Evolutionary conservation across 2,329 filamentous ascomycete species (phyloP), one percentile per base, ranked within the genome.

Genomic region (Pochonia chlamydosporia): DNA sequence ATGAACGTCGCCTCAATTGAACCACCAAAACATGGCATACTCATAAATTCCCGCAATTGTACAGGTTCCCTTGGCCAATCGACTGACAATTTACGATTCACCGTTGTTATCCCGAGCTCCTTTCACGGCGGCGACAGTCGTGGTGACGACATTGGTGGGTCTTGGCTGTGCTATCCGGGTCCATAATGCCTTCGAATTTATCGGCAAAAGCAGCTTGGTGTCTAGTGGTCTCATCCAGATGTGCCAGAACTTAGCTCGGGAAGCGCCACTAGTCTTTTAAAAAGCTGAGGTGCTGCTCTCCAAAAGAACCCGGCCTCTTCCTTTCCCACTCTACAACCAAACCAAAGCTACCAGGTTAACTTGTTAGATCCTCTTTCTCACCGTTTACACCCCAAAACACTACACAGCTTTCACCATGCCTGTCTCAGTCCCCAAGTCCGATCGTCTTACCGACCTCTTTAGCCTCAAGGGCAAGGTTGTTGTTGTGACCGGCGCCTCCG

Each of bases 391-490:
- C 21, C 20, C 23, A 10, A 26, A 26, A 7, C 21, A 26, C 31
- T 36, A 13, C 4, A 21, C 18, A 2, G 18, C 20, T 40, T 6
- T 40, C 54, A 62, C 24, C 46, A 80, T 82, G 79, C 76, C 77
- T 71, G 70, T 77, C 58, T 55, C 67, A 60, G 67, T 83, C 52
- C 81, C 83, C 59, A 65, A 79, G 59, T 69, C 79, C 53, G 70
- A 71, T 54, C 71, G 70, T 57, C 76, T 88, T 57, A 64, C 74
- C 54, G 84, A 84, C 61, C 78, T 88, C 56, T 84, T 89, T 68
- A 85, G 81, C 58, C 73, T 88, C 51, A 85, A 85, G 68, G 83
- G 84, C 57, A 85, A 85, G 67, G 85, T 85, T 43, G 79, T 85
- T 54, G 79, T 88, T 56, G 72, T 89, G 51, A 84, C 83, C 4